Conservation (phyloP, 208 protist genomes). For the Ichthyophonus hoferi region DNA sequence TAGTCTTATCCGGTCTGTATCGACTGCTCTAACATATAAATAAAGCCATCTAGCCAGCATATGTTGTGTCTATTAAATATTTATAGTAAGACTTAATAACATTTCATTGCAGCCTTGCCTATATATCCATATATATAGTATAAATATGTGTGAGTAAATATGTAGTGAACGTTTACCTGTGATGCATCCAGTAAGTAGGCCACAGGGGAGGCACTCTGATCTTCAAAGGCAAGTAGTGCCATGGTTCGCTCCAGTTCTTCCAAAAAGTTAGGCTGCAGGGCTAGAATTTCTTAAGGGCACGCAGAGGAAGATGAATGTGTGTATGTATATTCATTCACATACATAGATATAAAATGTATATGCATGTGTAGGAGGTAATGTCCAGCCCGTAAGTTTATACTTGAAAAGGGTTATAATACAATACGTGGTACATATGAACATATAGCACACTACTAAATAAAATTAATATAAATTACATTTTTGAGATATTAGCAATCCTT, state of each 20-base stretch:
- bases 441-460: too few relatives aligned
- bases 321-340: background rate
- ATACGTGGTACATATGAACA: too few relatives aligned
- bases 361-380: too few relatives aligned
- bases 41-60: background rate
- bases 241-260: constrained; percentile 70
- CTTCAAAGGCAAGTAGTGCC: constrained; percentile 65
- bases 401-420: too few relatives aligned
- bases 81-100: background rate
- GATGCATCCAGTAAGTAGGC: constrained; percentile 44
- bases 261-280: constrained; percentile 60
- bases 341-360: too few relatives aligned
- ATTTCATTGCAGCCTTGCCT: background rate
- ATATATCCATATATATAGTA: background rate
- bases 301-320: background rate
- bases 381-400: too few relatives aligned
- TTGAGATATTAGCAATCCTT: too few relatives aligned
- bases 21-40: too few relatives aligned
- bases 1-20: too few relatives aligned
- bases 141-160: background rate
- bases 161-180: constrained; percentile 40
- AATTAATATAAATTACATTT: too few relatives aligned
- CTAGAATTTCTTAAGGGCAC: too few relatives aligned
- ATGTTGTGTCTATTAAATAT: background rate
- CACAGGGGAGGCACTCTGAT: constrained; percentile 30